Evolutionary conservation across 2,329 filamentous ascomycete species (phyloP).

Genomic region (Alternaria postmessia): DNA sequence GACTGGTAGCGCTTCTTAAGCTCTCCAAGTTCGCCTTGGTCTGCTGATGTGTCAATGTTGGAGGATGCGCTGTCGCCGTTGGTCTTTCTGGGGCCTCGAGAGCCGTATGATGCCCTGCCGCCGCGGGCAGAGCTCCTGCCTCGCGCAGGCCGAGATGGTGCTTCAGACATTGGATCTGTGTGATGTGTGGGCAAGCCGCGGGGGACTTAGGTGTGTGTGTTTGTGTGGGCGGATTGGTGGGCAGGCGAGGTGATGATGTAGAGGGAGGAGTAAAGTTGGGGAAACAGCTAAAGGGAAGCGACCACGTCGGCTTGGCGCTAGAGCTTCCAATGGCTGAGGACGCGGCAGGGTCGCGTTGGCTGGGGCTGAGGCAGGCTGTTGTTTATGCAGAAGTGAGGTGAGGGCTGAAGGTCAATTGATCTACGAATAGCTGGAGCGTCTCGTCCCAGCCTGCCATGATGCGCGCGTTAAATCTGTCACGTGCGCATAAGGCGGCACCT

Average conservation of each 20-base stretch:
- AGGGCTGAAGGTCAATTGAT: constrained; percentile 17
- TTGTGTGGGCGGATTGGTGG: constrained; percentile 35
- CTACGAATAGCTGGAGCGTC: constrained; percentile 12
- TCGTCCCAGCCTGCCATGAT: constrained; percentile 17
- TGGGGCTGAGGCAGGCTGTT: constrained; percentile 19
- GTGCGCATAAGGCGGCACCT: constrained; percentile 13
- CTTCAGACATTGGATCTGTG: constrained; percentile 83
- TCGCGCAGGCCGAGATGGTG: constrained; percentile 85
- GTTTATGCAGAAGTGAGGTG: constrained; percentile 20
- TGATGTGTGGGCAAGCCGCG: constrained; percentile 48
- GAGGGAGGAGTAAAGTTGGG: constrained; percentile 40
- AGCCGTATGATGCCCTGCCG: constrained; percentile 73
- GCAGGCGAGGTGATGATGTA: constrained; percentile 44
- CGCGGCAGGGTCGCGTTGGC: constrained; percentile 31
- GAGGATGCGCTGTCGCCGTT: constrained; percentile 75
- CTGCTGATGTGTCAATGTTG: constrained; percentile 70
- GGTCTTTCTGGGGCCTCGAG: constrained; percentile 62
- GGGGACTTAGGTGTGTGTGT: constrained; percentile 29
- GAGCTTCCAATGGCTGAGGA: constrained; percentile 27
- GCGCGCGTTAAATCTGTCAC: constrained; percentile 20
- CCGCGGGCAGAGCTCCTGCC: constrained; percentile 91
- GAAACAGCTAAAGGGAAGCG: constrained; percentile 42
- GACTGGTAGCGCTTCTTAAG: constrained; percentile 88
- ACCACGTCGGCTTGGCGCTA: constrained; percentile 39
- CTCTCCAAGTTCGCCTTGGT: constrained; percentile 89